Evolutionary conservation across 805 yeast species (phyloP), one percentile per base, ranked within the genome.

Genomic region (Babjeviella inositovora): DNA sequence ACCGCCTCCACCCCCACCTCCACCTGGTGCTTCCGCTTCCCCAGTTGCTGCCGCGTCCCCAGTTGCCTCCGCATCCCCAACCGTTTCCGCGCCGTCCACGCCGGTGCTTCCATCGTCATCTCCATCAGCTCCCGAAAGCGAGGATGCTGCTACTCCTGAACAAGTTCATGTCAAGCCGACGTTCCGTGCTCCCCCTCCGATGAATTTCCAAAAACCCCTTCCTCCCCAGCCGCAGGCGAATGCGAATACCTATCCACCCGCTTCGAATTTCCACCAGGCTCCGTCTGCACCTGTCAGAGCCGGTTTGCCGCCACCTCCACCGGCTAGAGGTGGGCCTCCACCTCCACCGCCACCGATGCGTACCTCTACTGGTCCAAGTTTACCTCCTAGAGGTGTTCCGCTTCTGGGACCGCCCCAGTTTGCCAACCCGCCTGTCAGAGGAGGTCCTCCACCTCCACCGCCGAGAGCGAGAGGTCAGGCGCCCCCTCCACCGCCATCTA

Each of bases 1-100:
- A 13, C 50, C 57, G 9, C 35, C 40, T 5, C 53, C 50, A 1
- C 52, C 59, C 2, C 57, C 60, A 7, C 56, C 62, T 3, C 38
- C 46, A 4, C 34, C 50, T 10, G 28, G 49, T 7, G 39, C 48
- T 4, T 45, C 57, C 8, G 36, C 40, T 2, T 19, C 31, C 9
- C 24, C 27, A 11, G 16, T 28, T 16, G 20, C 21, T 13, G 19
- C 35, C 19, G 14, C 32, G 10, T 30, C 34, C 3, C 28, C 34
- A n/a, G 25, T 33, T 12, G 22, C 38, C 11, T 25, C 43, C 7
- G 23, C 40, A 4, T 23, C 30, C 8, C 12, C 33, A 8, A 11
- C 34, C 7, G 21, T 22, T 5, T 23, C 39, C 7, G 12, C 22
- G 12, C 21, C 30, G 20, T 12, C 21, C 16, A 31, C 32, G 5